Evolutionary conservation across 352 stramenopile genomes (phyloP).

Genomic region (Phytophthora ohioensis): DNA sequence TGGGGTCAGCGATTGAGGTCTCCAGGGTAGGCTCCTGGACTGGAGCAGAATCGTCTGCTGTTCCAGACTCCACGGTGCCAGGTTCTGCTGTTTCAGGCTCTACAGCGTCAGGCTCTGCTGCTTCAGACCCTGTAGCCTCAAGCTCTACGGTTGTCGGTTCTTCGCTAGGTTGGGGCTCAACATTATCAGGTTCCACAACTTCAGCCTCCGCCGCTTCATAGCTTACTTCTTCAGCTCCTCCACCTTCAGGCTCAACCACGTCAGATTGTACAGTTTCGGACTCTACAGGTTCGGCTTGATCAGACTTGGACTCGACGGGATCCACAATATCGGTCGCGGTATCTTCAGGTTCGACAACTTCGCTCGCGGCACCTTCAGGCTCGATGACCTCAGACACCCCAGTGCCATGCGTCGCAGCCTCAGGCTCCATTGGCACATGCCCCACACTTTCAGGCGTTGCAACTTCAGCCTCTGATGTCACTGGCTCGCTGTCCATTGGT

Average conservation of each 20-base stretch:
- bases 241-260: neutral
- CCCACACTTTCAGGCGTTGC: neutral
- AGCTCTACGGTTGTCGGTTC: neutral
- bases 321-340: no score
- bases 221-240: neutral
- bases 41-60: neutral
- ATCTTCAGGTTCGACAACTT: no score
- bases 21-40: conserved; percentile 5
- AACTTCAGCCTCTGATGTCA: neutral
- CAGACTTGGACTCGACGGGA: no score
- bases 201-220: neutral
- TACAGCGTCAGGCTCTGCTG: neutral
- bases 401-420: neutral
- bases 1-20: neutral
- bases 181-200: neutral
- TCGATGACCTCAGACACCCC: neutral
- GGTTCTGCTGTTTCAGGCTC: neutral
- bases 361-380: neutral
- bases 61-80: conserved; percentile 4
- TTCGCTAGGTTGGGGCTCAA: neutral
- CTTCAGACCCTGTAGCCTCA: neutral
- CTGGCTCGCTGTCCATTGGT: neutral
- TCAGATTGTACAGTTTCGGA: neutral
- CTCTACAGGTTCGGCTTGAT: neutral
- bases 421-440: neutral